Evolutionary conservation across 257 asterid species (phyloP), one percentile per base, ranked within the genome.

Genomic region (Knoxia roxburghii): DNA sequence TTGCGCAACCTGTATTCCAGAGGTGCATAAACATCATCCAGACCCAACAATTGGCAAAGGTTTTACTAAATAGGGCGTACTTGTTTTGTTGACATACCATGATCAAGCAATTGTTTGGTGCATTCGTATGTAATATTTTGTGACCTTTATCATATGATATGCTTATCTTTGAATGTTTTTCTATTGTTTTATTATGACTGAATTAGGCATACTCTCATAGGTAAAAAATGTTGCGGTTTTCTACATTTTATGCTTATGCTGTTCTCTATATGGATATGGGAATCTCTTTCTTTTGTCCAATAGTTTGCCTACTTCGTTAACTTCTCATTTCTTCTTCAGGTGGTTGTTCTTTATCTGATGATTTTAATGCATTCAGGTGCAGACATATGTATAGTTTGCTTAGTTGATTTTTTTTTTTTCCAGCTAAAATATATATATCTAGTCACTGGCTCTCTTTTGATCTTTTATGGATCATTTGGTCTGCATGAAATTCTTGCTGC

Each of bases 31-130:
- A 80, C 82, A 83, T 87, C 83, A 87, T 94, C 74, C 97, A 94
- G 88, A 79, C 89, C 65, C 99, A 94, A 72, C 95, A 84, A 70
- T 39, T 85, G 83, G 97, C 97, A 59, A 94, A 94, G 99, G 99
- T 94, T 77, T 82, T 53, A 57, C 55, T 69, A 56, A 41, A 65
- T 70, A 51, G 52, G 64, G 46, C 73, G 27, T 65, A 23, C 6
- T n/a, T 58, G 48, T 67, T 64, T 45, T 40, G 39, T 64, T 33
- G 35, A 30, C 14, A 24, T 10, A 9, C 41, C 33, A 17, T n/a
- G 46, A 33, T 48, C 7, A 15, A 37, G 11, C 35, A 70, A 54
- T 32, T 59, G 1, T 45, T 15, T 61, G 60, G 26, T 56, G 57
- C 35, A 55, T 55, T 48, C 12, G 24, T 3, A 23, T 15, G 7